These are phyloP conservation scores for Gigaspora rosea DNA, from an alignment of 192 early-diverging fungal species.

Conservation along the genomic window DNA sequence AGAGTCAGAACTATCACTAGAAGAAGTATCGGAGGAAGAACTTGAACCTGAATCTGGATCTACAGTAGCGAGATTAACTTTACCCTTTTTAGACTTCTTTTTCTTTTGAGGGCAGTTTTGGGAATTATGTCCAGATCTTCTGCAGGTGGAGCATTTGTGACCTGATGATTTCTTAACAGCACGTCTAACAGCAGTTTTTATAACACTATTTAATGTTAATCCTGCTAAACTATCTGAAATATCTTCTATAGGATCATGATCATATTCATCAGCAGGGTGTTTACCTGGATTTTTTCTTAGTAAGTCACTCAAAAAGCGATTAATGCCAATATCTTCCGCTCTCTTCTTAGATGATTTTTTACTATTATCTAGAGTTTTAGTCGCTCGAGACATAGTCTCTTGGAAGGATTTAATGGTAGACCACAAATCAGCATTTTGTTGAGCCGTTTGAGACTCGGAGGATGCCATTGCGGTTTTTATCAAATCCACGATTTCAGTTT, in stretches of 20 bases:
- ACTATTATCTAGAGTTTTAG: no score
- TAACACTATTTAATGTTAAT: background rate
- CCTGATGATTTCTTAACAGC: background rate
- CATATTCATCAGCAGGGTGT: background rate
- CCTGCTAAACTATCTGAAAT: no score
- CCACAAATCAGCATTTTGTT: background rate
- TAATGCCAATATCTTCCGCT: background rate
- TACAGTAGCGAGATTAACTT: background rate
- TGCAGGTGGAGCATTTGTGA: background rate
- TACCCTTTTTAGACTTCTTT: background rate
- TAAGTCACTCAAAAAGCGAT: background rate
- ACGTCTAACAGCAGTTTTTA: background rate
- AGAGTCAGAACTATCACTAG: background rate
- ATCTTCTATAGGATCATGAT: conserved; percentile 8
- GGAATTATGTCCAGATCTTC: background rate
- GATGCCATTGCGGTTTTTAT: background rate
- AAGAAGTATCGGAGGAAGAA: background rate
- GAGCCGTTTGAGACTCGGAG: background rate
- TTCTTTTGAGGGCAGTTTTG: background rate
- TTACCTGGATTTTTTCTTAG: conserved; percentile 1
- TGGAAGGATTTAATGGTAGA: background rate
- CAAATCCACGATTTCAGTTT: background rate
- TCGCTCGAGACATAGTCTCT: background rate
- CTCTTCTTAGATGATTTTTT: background rate
- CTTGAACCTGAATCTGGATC: background rate